phyloP scores from a whole-genome alignment of 2,329 filamentous ascomycete species.

The Colletotrichum paranaense region DNA sequence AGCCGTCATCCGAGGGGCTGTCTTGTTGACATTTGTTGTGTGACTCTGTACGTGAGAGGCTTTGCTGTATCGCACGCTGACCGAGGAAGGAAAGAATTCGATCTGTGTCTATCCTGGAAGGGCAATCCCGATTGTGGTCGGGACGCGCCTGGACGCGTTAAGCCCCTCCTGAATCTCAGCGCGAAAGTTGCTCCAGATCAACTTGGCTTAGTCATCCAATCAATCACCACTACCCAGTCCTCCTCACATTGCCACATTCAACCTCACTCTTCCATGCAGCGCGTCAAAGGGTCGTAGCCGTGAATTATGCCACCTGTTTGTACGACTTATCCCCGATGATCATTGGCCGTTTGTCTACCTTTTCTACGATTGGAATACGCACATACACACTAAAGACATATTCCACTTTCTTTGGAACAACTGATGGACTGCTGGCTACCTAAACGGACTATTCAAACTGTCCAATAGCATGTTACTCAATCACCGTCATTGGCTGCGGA shows the following conservation, averaged over 20 bases:
- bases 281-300: neutral
- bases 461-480: constrained; percentile 2
- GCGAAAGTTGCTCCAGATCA: neutral
- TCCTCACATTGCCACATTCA: too few species aligned
- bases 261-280: neutral
- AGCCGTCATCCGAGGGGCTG: constrained; percentile 48
- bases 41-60: neutral
- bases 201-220: neutral
- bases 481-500: constrained; percentile 17
- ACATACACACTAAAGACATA: neutral
- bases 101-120: neutral
- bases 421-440: too few species aligned
- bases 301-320: neutral
- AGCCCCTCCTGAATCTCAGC: neutral
- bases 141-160: neutral
- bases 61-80: constrained; percentile 10
- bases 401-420: neutral
- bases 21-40: constrained; percentile 12
- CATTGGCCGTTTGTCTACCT: neutral
- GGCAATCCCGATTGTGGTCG: neutral
- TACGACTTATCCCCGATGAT: neutral
- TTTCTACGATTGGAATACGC: neutral
- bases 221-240: neutral
- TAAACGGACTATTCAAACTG: neutral
- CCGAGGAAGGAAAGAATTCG: constrained; percentile 1